Evolutionary conservation across 2,329 filamentous ascomycete genomes (phyloP).

Genomic region (Aspergillus tubingensis): DNA sequence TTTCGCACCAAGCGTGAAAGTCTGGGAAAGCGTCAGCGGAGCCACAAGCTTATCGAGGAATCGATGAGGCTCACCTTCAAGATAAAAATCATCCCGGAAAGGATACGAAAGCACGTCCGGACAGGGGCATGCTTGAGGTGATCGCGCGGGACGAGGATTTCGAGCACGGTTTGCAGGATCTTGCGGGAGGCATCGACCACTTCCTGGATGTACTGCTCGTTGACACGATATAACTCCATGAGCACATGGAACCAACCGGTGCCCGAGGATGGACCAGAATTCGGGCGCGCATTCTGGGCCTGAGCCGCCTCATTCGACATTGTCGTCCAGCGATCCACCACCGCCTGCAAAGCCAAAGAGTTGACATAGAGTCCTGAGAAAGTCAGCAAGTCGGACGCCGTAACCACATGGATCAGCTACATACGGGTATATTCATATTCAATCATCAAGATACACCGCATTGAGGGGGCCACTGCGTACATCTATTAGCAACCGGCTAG

Average conservation of each 20-base stretch:
- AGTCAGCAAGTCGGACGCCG: conserved; percentile 17
- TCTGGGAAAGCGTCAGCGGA: conserved; percentile 38
- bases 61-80: conserved; percentile 52
- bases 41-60: not conserved
- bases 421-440: conserved; percentile 92
- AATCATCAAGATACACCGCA: conserved; percentile 79
- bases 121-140: conserved; percentile 64
- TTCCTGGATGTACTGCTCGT: conserved; percentile 63
- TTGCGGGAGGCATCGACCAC: conserved; percentile 64
- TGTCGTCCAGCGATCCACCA: conserved; percentile 87
- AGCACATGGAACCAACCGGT: conserved; percentile 41
- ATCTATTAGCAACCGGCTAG: conserved; percentile 23
- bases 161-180: conserved; percentile 61
- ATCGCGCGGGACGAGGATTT: conserved; percentile 59
- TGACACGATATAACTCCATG: conserved; percentile 56
- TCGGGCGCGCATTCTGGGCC: conserved; percentile 29
- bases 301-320: conserved; percentile 53
- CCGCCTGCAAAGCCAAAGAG: conserved; percentile 88
- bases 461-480: conserved; percentile 54
- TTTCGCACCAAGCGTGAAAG: conserved; percentile 63
- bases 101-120: conserved; percentile 64
- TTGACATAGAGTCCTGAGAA: conserved; percentile 73
- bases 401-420: conserved; percentile 18
- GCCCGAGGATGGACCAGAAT: conserved; percentile 31
- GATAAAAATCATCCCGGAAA: conserved; percentile 65